Evolutionary conservation across 2,329 filamentous ascomycete genomes (phyloP).

Genomic region (Cordyceps pruinosa): DNA sequence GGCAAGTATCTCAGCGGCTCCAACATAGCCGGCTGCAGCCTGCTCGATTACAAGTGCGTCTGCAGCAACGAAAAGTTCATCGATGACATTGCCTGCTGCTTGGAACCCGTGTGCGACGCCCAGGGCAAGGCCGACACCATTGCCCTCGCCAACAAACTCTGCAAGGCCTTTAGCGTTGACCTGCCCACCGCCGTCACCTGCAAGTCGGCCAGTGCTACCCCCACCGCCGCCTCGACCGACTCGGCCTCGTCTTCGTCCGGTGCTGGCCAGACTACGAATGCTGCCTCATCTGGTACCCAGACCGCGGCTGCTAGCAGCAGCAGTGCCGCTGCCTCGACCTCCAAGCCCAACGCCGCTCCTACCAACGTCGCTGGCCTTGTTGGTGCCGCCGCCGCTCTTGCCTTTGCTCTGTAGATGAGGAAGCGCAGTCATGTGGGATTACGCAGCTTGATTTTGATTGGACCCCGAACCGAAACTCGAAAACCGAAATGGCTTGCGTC

Average conservation of each 20-base stretch:
- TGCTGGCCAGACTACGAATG: background rate
- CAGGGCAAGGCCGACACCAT: slow-evolving; percentile 29
- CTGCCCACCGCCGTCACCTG: slow-evolving; percentile 33
- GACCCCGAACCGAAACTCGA: background rate
- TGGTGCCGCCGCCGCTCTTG: slow-evolving; percentile 12
- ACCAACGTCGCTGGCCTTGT: slow-evolving; percentile 9
- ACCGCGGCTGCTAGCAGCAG: background rate
- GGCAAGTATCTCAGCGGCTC: slow-evolving; percentile 26
- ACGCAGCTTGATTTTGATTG: background rate
- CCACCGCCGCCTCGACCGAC: background rate
- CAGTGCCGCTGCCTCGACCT: background rate
- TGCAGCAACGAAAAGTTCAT: slow-evolving; percentile 36
- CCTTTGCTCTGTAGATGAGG: slow-evolving; percentile 5
- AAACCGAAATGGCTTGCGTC: too few species aligned
- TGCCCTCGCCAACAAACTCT: slow-evolving; percentile 32
- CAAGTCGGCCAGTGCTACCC: slow-evolving; percentile 15
- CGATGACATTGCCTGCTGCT: slow-evolving; percentile 35
- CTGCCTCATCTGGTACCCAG: background rate
- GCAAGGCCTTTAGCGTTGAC: slow-evolving; percentile 28
- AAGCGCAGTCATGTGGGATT: background rate
- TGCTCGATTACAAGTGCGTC: slow-evolving; percentile 34
- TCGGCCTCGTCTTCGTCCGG: background rate
- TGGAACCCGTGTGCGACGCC: slow-evolving; percentile 27
- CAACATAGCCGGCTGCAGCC: slow-evolving; percentile 31
- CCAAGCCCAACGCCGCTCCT: slow-evolving; percentile 2